A percentile compares a stretch with the other conserved stretches of the same genome.
These are phyloP conservation scores for Xylaria multiplex DNA, from an alignment of 2,329 filamentous ascomycete species.

Conservation along the genomic window DNA sequence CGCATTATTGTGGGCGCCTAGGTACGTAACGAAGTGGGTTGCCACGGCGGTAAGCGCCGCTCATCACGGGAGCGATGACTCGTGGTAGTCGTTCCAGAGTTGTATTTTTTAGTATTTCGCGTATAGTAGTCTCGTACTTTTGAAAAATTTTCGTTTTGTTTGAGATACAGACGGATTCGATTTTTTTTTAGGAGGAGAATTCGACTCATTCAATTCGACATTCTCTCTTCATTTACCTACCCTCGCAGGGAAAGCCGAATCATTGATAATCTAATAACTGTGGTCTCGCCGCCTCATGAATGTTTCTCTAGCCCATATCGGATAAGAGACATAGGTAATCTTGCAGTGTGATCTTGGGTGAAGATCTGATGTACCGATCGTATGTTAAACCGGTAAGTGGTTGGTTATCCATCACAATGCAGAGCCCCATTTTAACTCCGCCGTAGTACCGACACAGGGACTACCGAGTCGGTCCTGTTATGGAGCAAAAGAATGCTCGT, in stretches of 20 bases:
- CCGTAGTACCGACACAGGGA: conserved; percentile 39
- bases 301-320: not conserved
- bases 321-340: not conserved
- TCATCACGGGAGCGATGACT: conserved; percentile 26
- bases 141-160: not conserved
- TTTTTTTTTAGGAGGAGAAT: not conserved
- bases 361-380: conserved; percentile 4
- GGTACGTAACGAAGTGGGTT: conserved; percentile 17
- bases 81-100: conserved; percentile 1
- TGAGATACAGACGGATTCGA: not conserved
- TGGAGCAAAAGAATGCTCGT: conserved; percentile 44
- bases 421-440: conserved; percentile 35
- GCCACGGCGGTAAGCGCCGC: conserved; percentile 15
- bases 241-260: not conserved
- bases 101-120: not conserved
- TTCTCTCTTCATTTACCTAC: no score
- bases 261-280: not conserved
- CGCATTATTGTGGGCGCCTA: conserved; percentile 7
- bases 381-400: conserved; percentile 17
- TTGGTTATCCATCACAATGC: not conserved
- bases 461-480: conserved; percentile 48
- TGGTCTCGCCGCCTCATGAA: not conserved
- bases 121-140: not conserved
- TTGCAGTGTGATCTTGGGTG: not conserved
- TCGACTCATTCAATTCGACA: not conserved